A percentile compares a stretch with the other conserved stretches of the same genome.
These are phyloP conservation scores for Pelargonium nanum DNA, from an alignment of 345 rosid species.

Conservation along the genomic window DNA sequence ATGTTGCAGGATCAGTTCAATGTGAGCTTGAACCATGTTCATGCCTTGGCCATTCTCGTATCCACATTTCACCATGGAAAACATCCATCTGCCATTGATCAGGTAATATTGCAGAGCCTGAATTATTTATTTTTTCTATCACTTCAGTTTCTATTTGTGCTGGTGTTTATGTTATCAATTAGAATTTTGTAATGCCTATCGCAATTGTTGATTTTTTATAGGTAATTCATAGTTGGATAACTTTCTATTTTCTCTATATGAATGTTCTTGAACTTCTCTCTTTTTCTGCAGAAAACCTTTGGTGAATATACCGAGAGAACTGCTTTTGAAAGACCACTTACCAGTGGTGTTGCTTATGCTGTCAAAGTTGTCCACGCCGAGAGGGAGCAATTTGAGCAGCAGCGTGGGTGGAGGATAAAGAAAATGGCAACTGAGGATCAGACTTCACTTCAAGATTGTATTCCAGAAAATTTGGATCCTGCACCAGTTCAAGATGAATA, in stretches of 20 bases:
- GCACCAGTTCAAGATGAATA: constrained; percentile 89
- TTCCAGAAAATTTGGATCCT: constrained; percentile 70
- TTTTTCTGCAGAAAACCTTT: constrained; percentile 61
- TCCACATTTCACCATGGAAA: constrained; percentile 96
- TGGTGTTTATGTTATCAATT: too few species aligned
- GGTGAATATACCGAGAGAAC: constrained; percentile 90
- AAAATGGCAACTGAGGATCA: constrained; percentile 90
- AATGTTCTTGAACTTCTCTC: constrained; percentile 1
- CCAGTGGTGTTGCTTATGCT: constrained; percentile 98
- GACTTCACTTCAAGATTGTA: constrained; percentile 74
- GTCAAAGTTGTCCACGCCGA: constrained; percentile 74
- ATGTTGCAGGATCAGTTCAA: constrained; percentile 99
- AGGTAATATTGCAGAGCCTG: constrained; percentile 34
- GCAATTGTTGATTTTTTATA: too few species aligned
- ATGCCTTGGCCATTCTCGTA: constrained; percentile 90
- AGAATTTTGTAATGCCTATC: too few species aligned
- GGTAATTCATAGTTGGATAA: too few species aligned
- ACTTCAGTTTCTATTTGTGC: too few species aligned
- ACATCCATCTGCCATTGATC: constrained; percentile 84
- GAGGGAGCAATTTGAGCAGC: constrained; percentile 76
- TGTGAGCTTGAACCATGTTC: constrained; percentile 95
- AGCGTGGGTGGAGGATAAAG: constrained; percentile 71
- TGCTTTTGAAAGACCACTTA: constrained; percentile 91
- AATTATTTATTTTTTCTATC: too few species aligned
- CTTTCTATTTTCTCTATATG: too few species aligned